Base-by-base conservation (phyloP, 441 rosid species). In the Gossypium davidsonii region DNA sequence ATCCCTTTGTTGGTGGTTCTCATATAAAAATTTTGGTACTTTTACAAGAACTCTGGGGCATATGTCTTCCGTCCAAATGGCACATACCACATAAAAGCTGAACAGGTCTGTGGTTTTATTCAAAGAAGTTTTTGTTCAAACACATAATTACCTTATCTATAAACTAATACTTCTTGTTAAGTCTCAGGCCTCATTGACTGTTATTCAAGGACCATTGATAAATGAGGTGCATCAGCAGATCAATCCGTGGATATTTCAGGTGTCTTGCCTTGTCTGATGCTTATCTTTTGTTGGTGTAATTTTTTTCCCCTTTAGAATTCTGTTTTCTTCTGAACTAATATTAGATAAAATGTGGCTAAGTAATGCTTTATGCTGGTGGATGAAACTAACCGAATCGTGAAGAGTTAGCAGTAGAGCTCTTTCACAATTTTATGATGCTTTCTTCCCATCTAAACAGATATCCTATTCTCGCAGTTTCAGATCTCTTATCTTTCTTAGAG, bases 41-140 rank as follows among this genome's bases (percentile, higher is more conserved):
- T 74, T 73, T 77, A 55, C 77, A 71, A 88, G 97, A 91, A 88
- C 81, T 83, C 88, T 0, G 99, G 99, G 76, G 99, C 98, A 42
- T 96, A 96, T 80, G 78, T 96, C 76, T 96, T 93, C 81, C 98
- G 99, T 55, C 99, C 99, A 70, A 96, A 96, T 87, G 95, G 94
- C 70, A 84, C 97, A 73, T 86, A 74, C 85, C 83, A 72, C 51
- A 74, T 96, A 73, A 80, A 83, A 60, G 87, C 94, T 12, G 83
- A 86, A 76, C 88, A 91, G 97, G 98, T 96, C 53, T 34, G 75
- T 25, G 69, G 77, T 79, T 72, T 75, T 65, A 28, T 70, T 63
- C 72, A 63, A 56, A 28, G 55, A 34, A 21, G 26, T 76, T 56
- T 73, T 66, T 34, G 48, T 60, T 10, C 20, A 48, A 57, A 74